Conservation (phyloP, 495 filamentous ascomycete species). For the Aspergillus nanangensis region DNA sequence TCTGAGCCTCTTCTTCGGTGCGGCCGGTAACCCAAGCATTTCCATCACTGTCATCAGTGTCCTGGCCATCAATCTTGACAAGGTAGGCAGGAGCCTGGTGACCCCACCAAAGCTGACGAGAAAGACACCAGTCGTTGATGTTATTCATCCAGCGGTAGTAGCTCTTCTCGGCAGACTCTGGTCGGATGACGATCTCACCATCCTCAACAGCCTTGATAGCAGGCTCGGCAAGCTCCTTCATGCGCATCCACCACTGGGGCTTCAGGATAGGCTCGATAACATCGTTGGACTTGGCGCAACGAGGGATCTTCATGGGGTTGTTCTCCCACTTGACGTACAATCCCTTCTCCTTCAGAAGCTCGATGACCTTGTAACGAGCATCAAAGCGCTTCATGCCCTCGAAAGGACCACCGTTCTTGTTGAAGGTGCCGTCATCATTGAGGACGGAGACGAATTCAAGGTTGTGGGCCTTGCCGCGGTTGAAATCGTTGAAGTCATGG, state of each 20-base stretch:
- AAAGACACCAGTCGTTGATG: slow-evolving; percentile 80
- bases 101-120: slow-evolving; percentile 82
- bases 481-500: slow-evolving; percentile 76
- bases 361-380: slow-evolving; percentile 64
- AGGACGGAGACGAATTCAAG: slow-evolving; percentile 47
- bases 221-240: slow-evolving; percentile 53
- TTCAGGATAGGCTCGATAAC: slow-evolving; percentile 77
- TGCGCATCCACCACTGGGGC: slow-evolving; percentile 76
- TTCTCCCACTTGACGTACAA: slow-evolving; percentile 73
- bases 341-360: slow-evolving; percentile 64
- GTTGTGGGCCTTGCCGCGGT: slow-evolving; percentile 63
- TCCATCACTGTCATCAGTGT: slow-evolving; percentile 45
- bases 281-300: slow-evolving; percentile 71
- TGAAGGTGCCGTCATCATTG: slow-evolving; percentile 61
- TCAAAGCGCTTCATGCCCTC: slow-evolving; percentile 72
- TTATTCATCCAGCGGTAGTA: slow-evolving; percentile 71
- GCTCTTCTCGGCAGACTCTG: slow-evolving; percentile 64
- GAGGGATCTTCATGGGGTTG: slow-evolving; percentile 76
- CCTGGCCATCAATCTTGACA: slow-evolving; percentile 63
- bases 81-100: slow-evolving; percentile 75
- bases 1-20: slow-evolving; percentile 57
- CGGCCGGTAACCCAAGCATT: slow-evolving; percentile 66
- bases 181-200: slow-evolving; percentile 65
- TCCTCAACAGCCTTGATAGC: slow-evolving; percentile 64
- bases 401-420: slow-evolving; percentile 56